Base-by-base conservation (phyloP, 495 filamentous ascomycete genomes). In the Tuber umbilicatum region DNA sequence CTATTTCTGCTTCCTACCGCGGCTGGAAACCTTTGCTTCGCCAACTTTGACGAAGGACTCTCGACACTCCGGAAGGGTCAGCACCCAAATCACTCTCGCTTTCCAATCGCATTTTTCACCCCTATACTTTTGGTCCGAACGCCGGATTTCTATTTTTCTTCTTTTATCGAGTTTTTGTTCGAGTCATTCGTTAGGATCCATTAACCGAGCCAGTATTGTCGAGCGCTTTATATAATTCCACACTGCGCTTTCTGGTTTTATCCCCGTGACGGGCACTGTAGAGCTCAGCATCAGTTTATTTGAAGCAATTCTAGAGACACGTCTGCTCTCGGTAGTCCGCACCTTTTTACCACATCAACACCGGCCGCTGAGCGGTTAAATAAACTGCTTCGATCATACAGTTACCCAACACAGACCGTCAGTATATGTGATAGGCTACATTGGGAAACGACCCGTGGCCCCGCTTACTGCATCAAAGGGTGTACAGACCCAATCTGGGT, bases 301-400 rank as follows among this genome's bases (percentile, higher is more conserved):
- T 37, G 31, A n/a, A 60, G 73, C 43, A 71, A 70, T 71, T 73
- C 73, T 69, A 45, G 35, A 71, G 6, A 38, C 31, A 42, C 69
- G 50, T 41, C 55, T 50, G 31, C 68, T 76, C 31, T 73, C 69
- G 75, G 38, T 70, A 72, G 60, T 79, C 45, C 71, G 69, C 41
- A 55, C 39, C 50, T 70, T 71, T n/a, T n/a, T 55, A 43, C 67
- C 45, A 23, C 71, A 73, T 40, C 70, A 67, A 70, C 39, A 76
- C 70, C 68, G 31, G 71, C 79, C 74, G 79, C 79, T 77, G 79
- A 74, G 79, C 79, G 79, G 79, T 81, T 81, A 75, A 73, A 77
- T 35, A 23, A 35, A 40, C 74, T 70, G 31, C 69, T 43, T 47
- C 69, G 64, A 76, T 79, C 72, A n/a, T 71, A 78, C 45, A 74